phyloP scores from a whole-genome alignment of 208 protist genomes.

The Wallacemonas collosoma region DNA sequence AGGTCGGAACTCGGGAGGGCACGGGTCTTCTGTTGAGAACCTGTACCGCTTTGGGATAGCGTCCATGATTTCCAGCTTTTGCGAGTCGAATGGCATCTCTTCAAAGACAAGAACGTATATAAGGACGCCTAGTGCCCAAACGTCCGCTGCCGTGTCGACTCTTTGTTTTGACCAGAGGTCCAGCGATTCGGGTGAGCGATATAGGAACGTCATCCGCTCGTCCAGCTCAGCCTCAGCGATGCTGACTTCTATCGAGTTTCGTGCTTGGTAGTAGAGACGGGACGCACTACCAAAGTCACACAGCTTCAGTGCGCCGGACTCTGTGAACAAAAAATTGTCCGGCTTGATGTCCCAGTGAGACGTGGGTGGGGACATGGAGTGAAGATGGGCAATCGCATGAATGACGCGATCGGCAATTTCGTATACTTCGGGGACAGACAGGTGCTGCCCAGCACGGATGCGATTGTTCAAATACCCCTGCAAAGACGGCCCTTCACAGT shows the following conservation, averaged over 20 bases:
- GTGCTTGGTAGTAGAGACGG: constrained; percentile 55
- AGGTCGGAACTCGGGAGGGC: constrained; percentile 40
- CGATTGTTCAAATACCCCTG: constrained; percentile 71
- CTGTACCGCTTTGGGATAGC: constrained; percentile 55
- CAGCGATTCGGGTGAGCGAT: constrained; percentile 94
- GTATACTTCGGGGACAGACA: constrained; percentile 52
- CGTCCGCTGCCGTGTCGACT: constrained; percentile 90
- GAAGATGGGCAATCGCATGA: constrained; percentile 61
- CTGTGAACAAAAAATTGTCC: constrained; percentile 89
- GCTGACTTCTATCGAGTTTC: constrained; percentile 60
- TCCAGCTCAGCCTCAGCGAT: constrained; percentile 79
- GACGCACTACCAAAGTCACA: constrained; percentile 95
- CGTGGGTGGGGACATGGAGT: constrained; percentile 81
- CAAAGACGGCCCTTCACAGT: constrained; percentile 56
- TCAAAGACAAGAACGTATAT: constrained; percentile 93
- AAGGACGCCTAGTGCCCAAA: constrained; percentile 95
- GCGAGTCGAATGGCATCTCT: constrained; percentile 91
- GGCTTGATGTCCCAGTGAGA: constrained; percentile 94
- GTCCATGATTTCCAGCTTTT: constrained; percentile 62
- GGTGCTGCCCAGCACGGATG: constrained; percentile 39
- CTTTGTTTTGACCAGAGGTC: constrained; percentile 89
- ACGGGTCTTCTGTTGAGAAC: constrained; percentile 16
- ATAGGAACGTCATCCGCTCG: constrained; percentile 87
- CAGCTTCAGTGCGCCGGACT: constrained; percentile 82
- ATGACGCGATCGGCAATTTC: constrained; percentile 61